These are phyloP conservation scores for Fusarium citri DNA, from an alignment of 2,329 filamentous ascomycete species.

Conservation along the genomic window DNA sequence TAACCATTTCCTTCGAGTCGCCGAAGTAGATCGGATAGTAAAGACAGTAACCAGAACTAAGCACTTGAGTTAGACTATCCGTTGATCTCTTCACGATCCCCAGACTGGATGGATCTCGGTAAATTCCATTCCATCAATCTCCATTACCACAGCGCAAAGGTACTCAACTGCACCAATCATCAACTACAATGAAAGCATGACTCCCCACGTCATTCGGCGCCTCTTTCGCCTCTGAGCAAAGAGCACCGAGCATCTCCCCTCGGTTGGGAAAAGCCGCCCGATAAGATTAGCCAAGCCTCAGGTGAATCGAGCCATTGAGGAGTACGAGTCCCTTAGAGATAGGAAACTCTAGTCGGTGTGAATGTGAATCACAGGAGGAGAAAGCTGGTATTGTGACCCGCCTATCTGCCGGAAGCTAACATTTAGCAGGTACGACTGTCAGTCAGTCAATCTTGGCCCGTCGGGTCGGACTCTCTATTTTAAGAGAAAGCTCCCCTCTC, in stretches of 20 bases:
- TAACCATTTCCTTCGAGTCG: too few species aligned
- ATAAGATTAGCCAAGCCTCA: slow-evolving; percentile 10
- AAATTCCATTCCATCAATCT: slow-evolving; percentile 17
- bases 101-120: slow-evolving; percentile 28
- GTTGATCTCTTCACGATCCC: background rate
- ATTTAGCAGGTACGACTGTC: background rate
- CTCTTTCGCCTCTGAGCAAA: slow-evolving; percentile 13
- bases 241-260: slow-evolving; percentile 21
- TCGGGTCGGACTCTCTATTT: slow-evolving; percentile 4
- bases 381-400: slow-evolving; percentile 22
- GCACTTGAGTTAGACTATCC: background rate
- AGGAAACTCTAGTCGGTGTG: slow-evolving; percentile 11
- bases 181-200: slow-evolving; percentile 7
- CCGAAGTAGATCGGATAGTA: background rate
- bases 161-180: slow-evolving; percentile 27
- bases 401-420: background rate
- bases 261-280: slow-evolving; percentile 18
- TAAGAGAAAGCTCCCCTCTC: slow-evolving; percentile 36
- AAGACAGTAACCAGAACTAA: background rate
- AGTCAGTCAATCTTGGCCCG: slow-evolving; percentile 11
- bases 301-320: slow-evolving; percentile 15
- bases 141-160: slow-evolving; percentile 1
- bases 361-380: slow-evolving; percentile 10
- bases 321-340: background rate
- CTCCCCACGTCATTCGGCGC: slow-evolving; percentile 36